phyloP scores from a whole-genome alignment of 352 stramenopile genomes.

The Globisporangium polare region DNA sequence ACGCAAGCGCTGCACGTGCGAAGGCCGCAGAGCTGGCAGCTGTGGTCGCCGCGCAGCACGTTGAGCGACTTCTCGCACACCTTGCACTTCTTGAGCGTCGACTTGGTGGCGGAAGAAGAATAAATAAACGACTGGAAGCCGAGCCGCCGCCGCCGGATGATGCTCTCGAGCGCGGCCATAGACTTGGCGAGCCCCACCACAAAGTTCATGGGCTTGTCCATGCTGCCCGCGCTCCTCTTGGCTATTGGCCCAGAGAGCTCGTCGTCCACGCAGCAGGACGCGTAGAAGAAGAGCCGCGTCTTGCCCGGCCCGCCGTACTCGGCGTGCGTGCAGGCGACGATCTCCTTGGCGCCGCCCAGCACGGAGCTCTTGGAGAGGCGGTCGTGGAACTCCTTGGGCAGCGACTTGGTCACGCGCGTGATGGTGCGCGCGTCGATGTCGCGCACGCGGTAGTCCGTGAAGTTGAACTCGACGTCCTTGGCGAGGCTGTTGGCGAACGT shows the following conservation, averaged over 20 bases:
- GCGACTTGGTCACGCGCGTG: constrained; percentile 58
- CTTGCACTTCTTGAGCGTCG: constrained; percentile 22
- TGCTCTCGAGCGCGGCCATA: constrained; percentile 14
- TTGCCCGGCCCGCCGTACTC: constrained; percentile 18
- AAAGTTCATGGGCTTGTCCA: constrained; percentile 25
- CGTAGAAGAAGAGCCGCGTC: constrained; percentile 27
- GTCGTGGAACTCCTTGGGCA: constrained; percentile 60
- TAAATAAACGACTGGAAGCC: constrained; percentile 34
- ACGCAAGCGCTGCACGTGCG: constrained; percentile 29
- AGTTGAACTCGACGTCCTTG: constrained; percentile 23
- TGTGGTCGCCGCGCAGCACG: constrained; percentile 21
- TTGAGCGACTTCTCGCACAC: constrained; percentile 30
- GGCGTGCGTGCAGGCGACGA: constrained; percentile 23
- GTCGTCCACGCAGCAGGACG: constrained; percentile 26
- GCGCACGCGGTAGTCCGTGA: constrained; percentile 10
- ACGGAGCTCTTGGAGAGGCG: constrained; percentile 22
- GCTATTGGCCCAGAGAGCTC: background rate
- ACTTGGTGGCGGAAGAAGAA: constrained; percentile 15
- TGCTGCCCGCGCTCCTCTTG: constrained; percentile 7
- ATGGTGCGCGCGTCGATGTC: constrained; percentile 23
- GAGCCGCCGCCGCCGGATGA: constrained; percentile 25
- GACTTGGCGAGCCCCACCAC: constrained; percentile 18
- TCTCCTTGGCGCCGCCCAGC: constrained; percentile 27
- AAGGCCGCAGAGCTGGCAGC: constrained; percentile 37
- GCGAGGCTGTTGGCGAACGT: constrained; percentile 27